Evolutionary conservation across 2,329 filamentous ascomycete genomes (phyloP), one percentile per base, ranked within the genome.

Genomic region (Phyllosticta citrichinensis): DNA sequence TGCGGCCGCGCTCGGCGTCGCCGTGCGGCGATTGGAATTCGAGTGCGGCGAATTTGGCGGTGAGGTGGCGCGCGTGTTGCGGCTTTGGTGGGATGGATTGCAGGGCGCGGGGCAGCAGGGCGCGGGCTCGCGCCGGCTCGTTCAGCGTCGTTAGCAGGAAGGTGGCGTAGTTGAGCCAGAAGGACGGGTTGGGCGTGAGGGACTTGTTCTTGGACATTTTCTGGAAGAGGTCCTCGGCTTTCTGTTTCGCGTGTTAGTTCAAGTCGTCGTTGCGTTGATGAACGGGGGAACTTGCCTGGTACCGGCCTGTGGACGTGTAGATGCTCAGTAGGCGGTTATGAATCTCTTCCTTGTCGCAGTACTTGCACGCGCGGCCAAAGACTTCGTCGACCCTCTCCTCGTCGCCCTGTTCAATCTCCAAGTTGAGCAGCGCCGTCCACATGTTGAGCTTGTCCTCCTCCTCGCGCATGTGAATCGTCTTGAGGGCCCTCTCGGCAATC

Each of bases 161-260:
- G 68, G 88, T 88, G 24, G 92, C 93, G 75, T 97, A 97, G 79
- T 97, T 97, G 74, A 88, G 81, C 90, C 92, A 99, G 66, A 97
- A 85, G 58, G 86, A 83, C 10, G 89, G 87, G 5, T 87, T 84
- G 65, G 87, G 85, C 64, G 88, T 87, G 70, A 94, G 90, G 63
- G 73, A 69, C 63, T 91, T 92, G 77, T 95, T 97, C 79, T 94
- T 95, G 68, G 89, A 80, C 75, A 96, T 89, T 51, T 81, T 77
- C 73, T 94, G 88, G 78, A 97, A 97, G 66, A 97, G 82, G 22
- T 83, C 84, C 70, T 97, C 91, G 60, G 93, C 93, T 82, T 92
- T 87, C 87, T 95, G 73, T 72, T n/a, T 65, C 24, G 61, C 57
- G 70, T 67, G 70, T 56, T 35, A 56, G 68, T 56, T 57, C 61